phyloP scores from a whole-genome alignment of 2,329 filamentous ascomycete genomes.

The Fusarium austroafricanum region DNA sequence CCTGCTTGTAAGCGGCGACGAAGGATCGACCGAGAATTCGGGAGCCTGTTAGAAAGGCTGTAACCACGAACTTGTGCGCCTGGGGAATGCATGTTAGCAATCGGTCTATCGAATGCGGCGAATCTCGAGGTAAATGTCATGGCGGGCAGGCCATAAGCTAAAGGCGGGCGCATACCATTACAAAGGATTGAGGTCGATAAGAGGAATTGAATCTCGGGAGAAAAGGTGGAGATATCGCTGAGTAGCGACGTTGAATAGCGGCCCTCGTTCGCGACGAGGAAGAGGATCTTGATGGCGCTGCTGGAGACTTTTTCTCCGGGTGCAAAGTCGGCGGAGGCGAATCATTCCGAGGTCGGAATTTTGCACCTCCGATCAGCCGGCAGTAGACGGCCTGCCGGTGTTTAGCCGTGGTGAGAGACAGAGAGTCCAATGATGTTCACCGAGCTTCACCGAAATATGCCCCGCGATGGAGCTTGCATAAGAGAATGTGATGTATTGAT shows the following conservation, averaged over 20 bases:
- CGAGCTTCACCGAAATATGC: constrained; percentile 22
- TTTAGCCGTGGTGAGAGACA: constrained; percentile 33
- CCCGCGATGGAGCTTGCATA: constrained; percentile 6
- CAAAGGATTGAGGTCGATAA: constrained; percentile 24
- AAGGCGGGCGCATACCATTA: constrained; percentile 47
- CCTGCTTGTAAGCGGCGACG: constrained; percentile 94
- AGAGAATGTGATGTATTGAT: neutral
- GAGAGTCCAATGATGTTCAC: neutral
- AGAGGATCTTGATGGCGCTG: constrained; percentile 39
- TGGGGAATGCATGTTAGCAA: constrained; percentile 53
- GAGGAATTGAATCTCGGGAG: constrained; percentile 6
- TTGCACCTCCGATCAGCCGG: constrained; percentile 45
- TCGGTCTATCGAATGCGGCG: constrained; percentile 13
- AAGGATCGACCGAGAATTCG: constrained; percentile 95
- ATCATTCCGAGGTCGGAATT: constrained; percentile 49
- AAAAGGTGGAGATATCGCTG: constrained; percentile 26
- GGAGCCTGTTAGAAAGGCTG: constrained; percentile 88
- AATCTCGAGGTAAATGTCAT: constrained; percentile 26
- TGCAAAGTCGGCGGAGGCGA: constrained; percentile 36
- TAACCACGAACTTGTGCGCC: constrained; percentile 91
- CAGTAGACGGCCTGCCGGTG: constrained; percentile 35
- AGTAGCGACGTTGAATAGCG: constrained; percentile 39
- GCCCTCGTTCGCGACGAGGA: constrained; percentile 44
- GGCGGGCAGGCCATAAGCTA: constrained; percentile 10
- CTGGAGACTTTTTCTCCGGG: constrained; percentile 45